A percentile compares a stretch with the other conserved stretches of the same genome.
Evolutionary conservation across 768 basidiomycete genomes (phyloP).

Genomic region (Megacollybia marginata): DNA sequence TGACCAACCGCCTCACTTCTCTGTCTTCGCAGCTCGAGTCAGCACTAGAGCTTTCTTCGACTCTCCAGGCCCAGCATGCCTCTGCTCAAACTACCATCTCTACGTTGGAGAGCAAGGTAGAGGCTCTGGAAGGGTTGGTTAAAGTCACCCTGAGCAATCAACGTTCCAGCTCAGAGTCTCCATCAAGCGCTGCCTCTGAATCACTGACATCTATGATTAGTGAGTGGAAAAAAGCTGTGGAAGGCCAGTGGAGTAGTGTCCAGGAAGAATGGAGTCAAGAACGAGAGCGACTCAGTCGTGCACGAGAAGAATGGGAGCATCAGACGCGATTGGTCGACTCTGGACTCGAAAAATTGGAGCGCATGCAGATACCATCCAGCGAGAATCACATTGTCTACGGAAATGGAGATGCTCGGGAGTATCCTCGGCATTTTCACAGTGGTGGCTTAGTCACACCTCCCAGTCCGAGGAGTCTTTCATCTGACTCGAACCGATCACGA

Average conservation of each 20-base stretch:
- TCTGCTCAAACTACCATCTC: constrained; percentile 71
- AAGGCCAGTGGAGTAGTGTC: constrained; percentile 71
- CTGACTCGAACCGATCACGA: constrained; percentile 50
- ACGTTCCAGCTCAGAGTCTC: neutral
- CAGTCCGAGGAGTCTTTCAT: constrained; percentile 64
- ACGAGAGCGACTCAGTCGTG: constrained; percentile 62
- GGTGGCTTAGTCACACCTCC: constrained; percentile 69
- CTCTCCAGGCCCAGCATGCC: constrained; percentile 71
- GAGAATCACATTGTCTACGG: constrained; percentile 11
- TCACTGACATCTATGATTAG: constrained; percentile 46
- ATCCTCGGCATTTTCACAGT: constrained; percentile 23
- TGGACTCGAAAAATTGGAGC: constrained; percentile 39
- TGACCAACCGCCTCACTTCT: constrained; percentile 53
- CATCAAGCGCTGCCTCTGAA: constrained; percentile 19
- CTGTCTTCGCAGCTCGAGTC: constrained; percentile 69
- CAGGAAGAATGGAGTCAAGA: constrained; percentile 81
- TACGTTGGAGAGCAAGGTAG: constrained; percentile 61
- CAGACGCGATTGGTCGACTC: constrained; percentile 47
- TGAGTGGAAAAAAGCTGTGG: constrained; percentile 74
- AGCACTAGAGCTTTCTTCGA: constrained; percentile 64
- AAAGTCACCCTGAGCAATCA: constrained; percentile 34
- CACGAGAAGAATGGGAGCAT: constrained; percentile 77
- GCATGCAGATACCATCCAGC: constrained; percentile 24
- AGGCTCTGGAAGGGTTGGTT: constrained; percentile 59
- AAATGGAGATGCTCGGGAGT: constrained; percentile 4